Conservation (phyloP, 2,329 filamentous ascomycete genomes). For the Aspergillus sp. region DNA sequence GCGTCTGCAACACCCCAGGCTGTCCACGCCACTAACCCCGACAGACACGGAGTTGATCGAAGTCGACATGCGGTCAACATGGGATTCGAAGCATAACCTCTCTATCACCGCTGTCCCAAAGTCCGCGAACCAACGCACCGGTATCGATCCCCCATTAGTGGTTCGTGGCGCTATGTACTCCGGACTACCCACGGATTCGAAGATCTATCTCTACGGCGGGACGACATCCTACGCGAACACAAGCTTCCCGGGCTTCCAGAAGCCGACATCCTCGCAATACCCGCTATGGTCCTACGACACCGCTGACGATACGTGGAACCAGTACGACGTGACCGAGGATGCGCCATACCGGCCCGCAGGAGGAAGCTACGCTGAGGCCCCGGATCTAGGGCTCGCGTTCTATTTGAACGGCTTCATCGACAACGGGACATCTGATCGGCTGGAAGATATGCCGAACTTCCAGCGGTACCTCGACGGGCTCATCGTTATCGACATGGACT, state of each 20-base stretch:
- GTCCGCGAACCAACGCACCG: slow-evolving; percentile 19
- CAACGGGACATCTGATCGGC: slow-evolving; percentile 28
- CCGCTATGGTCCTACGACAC: slow-evolving; percentile 33
- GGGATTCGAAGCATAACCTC: slow-evolving; percentile 30
- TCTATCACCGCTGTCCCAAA: slow-evolving; percentile 22
- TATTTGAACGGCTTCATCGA: slow-evolving; percentile 43
- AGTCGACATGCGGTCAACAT: slow-evolving; percentile 28
- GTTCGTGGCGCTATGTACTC: slow-evolving; percentile 29
- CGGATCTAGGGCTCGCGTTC: slow-evolving; percentile 37
- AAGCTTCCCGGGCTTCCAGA: slow-evolving; percentile 27
- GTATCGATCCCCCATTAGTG: slow-evolving; percentile 22
- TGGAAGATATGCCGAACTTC: slow-evolving; percentile 14
- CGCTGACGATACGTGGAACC: slow-evolving; percentile 19
- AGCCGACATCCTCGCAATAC: slow-evolving; percentile 23
- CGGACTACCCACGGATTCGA: slow-evolving; percentile 19
- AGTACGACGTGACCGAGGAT: slow-evolving; percentile 24
- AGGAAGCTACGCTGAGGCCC: slow-evolving; percentile 38
- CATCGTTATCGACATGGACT: slow-evolving; percentile 38
- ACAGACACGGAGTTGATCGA: slow-evolving; percentile 27
- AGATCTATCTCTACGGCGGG: slow-evolving; percentile 33
- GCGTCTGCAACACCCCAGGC: background rate
- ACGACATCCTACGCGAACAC: slow-evolving; percentile 28
- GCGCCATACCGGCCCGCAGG: slow-evolving; percentile 29
- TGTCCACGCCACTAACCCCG: background rate
- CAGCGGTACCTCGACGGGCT: slow-evolving; percentile 36